Base-by-base conservation (phyloP, 2,329 filamentous ascomycete genomes). In the Ophiosphaerella herpotricha region DNA sequence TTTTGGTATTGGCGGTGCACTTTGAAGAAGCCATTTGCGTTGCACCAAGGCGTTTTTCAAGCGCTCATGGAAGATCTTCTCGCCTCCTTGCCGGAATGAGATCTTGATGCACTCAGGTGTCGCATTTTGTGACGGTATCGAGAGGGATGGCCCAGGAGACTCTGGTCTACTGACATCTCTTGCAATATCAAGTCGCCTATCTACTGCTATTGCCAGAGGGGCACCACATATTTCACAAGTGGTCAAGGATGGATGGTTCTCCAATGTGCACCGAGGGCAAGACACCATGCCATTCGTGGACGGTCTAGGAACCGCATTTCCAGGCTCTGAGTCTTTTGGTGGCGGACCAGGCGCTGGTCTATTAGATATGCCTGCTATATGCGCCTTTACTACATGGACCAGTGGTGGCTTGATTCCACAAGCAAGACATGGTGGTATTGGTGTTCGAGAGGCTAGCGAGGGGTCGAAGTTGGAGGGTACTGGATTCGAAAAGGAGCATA, bases 391-490 rank as follows among this genome's bases (percentile, higher is more conserved):
- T 1, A 97, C 82, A 54, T 90, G 87, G 2, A 90, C 83, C 41
- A 96, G 80, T 0, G 88, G 87, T 3, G 94, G 94, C 64, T 94
- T 96, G 66, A 99, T 96, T 0, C 94, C 94, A 70, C 94, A 99
- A 5, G 91, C 89, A 46, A 96, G 78, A 69, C 94, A 99, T 60
- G 93, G 90, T 3, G 92, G 89, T 18, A 96, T 76, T 7, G 87
- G 87, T 5, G 89, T 96, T 55, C 91, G 85, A 16, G 86, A 84
- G 54, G 91, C 91, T 2, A 88, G 86, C 1, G 86, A 82, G 0
- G 91, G 89, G 64, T 97, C 93, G 70, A 97, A 97, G 71, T 96
- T 97, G 33, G 90, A 89, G 0, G 94, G 92, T 1, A 97, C 86
- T 0, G 90, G 88, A 66, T 97, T 97, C 8, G 92, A 93, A 68